Base-by-base conservation (phyloP, 805 yeast genomes). In the Saccharomyces cerevisiae region DNA sequence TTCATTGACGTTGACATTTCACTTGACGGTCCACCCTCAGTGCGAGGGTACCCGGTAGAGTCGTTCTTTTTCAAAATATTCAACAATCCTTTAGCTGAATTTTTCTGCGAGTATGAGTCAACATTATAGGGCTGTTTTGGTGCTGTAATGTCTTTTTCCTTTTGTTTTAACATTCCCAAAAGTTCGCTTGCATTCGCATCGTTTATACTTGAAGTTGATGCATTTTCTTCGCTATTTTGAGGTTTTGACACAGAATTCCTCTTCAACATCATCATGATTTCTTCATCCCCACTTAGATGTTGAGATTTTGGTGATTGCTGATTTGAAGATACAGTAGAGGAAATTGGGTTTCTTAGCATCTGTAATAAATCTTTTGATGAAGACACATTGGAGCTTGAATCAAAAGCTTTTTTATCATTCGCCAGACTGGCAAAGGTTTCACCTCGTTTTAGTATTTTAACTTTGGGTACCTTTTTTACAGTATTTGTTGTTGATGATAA, bases 401-500 rank as follows among this genome's bases (percentile, higher is more conserved):
- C 46, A 5, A 27, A 4, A 10, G 48, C 36, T 3, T 41, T 46
- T 26, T 28, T 47, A n/a, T 46, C 41, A 6, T 43, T n/a, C 2
- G 30, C 28, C 8, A 51, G 32, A 48, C 61, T 64, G 14, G 59
- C 63, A 22, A 73, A 52, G 3, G 60, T 61, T 53, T 74, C 73
- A 21, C 76, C 76, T 48, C 76, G 66, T 53, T 70, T 74, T 53
- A 73, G 51, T 2, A 73, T 43, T 53, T 66, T 71, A 48, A 72
- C 58, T 54, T 69, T 73, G 3, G 70, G 71, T 52, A 67, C 71
- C 11, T 60, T 57, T 10, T 54, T 55, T 5, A 53, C 32, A 41
- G 49, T 41, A n/a, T 47, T 22, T 13, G 53, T 13, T 10, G 48
- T 10, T 30, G 26, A 41, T 36, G 47, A 28, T n/a, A 28, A 30